Conservation (phyloP, 1,284 basidiomycete species). For the Amylostereum areolatum region DNA sequence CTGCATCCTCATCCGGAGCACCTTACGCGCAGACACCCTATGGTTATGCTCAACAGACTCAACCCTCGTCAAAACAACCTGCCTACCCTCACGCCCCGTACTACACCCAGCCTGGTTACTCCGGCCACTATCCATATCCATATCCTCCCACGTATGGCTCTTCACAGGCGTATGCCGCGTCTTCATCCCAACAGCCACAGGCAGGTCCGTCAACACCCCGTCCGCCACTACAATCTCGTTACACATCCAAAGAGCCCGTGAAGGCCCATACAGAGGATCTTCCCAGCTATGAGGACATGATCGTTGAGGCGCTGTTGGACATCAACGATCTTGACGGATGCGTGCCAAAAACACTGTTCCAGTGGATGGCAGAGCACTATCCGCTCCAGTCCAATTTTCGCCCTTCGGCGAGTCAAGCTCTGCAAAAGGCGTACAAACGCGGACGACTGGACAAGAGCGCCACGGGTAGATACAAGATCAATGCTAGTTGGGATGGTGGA, state of each 20-base stretch:
- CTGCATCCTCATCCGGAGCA: conserved; percentile 2
- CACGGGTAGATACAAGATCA: conserved; percentile 66
- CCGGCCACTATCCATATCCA: conserved; percentile 4
- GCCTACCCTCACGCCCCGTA: conserved; percentile 59
- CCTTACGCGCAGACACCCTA: conserved; percentile 4
- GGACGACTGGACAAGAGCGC: conserved; percentile 68
- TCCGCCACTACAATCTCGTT: conserved; percentile 30
- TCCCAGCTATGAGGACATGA: conserved; percentile 84
- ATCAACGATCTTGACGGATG: conserved; percentile 62
- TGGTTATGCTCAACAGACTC: conserved; percentile 20
- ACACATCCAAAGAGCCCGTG: conserved; percentile 17
- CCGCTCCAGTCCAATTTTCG: conserved; percentile 82
- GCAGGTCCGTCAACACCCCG: conserved; percentile 33
- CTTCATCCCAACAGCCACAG: conserved; percentile 10
- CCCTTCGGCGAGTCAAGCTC: conserved; percentile 76
- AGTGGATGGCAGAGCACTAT: conserved; percentile 73
- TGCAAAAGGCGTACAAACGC: conserved; percentile 75
- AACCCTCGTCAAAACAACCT: conserved; percentile 37
- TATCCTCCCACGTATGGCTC: conserved; percentile 18
- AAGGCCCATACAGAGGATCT: conserved; percentile 48
- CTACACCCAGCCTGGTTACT: conserved; percentile 31
- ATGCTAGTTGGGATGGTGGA: conserved; percentile 72
- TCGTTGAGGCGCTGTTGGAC: conserved; percentile 67
- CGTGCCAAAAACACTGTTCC: conserved; percentile 73
- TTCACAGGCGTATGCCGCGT: conserved; percentile 2